Percentiles rank a stretch among this genome's conserved stretches.
These are phyloP conservation scores for Grammothele lineata DNA, from an alignment of 768 basidiomycete genomes.

Conservation along the genomic window DNA sequence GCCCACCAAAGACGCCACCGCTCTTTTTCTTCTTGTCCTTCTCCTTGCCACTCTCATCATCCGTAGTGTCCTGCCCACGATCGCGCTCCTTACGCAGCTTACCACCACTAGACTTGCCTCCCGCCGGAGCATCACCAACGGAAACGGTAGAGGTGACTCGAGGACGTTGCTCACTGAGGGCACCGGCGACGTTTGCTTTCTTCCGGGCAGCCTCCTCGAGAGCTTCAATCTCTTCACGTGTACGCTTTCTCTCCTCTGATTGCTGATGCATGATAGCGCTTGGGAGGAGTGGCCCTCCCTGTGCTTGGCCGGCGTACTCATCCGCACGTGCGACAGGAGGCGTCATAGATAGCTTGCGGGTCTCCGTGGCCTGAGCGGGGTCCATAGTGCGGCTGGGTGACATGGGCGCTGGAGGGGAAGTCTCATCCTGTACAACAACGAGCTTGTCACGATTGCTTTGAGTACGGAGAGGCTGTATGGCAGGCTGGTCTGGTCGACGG, in stretches of 20 bases:
- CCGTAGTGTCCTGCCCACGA: constrained; percentile 26
- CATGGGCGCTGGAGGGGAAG: constrained; percentile 25
- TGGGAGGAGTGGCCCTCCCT: constrained; percentile 28
- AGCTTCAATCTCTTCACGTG: constrained; percentile 44
- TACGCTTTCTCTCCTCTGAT: constrained; percentile 51
- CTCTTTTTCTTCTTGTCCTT: constrained; percentile 61
- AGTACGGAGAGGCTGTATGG: constrained; percentile 34
- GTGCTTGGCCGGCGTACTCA: constrained; percentile 24
- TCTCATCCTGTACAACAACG: constrained; percentile 22
- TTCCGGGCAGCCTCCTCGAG: constrained; percentile 43
- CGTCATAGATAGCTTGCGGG: constrained; percentile 72
- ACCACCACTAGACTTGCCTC: constrained; percentile 12
- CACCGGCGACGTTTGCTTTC: constrained; percentile 34
- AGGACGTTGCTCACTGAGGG: neutral
- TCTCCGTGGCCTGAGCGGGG: constrained; percentile 66
- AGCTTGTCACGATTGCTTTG: constrained; percentile 48
- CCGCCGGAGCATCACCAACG: constrained; percentile 2
- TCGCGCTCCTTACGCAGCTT: constrained; percentile 45
- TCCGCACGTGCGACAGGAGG: constrained; percentile 68
- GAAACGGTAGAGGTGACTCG: constrained; percentile 10
- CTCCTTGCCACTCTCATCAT: constrained; percentile 44
- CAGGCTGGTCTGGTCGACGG: constrained; percentile 28
- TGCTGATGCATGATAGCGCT: constrained; percentile 41
- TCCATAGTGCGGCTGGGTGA: constrained; percentile 43
- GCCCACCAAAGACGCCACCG: constrained; percentile 64